Base-by-base conservation (phyloP, 2,329 filamentous ascomycete species). In the Bipolaris bicolor region DNA sequence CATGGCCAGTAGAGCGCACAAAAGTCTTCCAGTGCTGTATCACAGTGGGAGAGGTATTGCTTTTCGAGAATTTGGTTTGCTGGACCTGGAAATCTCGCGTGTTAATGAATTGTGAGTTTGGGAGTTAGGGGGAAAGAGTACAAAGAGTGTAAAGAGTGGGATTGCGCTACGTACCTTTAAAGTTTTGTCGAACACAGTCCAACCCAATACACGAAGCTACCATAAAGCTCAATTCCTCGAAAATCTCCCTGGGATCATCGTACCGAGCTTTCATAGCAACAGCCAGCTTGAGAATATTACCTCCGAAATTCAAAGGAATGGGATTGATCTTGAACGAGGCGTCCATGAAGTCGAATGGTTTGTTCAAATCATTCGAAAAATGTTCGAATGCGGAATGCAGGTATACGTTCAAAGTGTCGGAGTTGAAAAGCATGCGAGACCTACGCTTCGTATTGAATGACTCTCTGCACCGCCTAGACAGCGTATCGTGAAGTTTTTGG, bases 161-260 rank as follows among this genome's bases (percentile, higher is more conserved):
- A 10, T 31, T 13, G 10, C 10, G 11, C 9, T 10, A 31, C 29
- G 10, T 31, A 13, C 29, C 29, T 11, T 31, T 31, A 9, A 31
- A 31, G 29, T 64, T 68, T 49, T 77, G 75, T 43, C 79, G 71
- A 9, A 73, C 76, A 57, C 74, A 78, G 48, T 83, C 81, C 1
- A 84, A 68, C 66, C 83, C 73, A 13, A 84, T 79, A 57, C 82
- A 83, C 0, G 81, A 83, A 7, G 81, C 80, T 16, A 84, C 76
- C 78, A 84, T 78, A 7, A 72, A 76, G 40, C 79, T 79, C 13
- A 84, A 63, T 37, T 79, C 72, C 36, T 76, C 64, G 57, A 83
- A 83, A 22, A 83, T 74, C 5, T 45, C 57, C 15, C 52, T 29
- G n/a, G 47, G 10, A 39, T 49, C 47, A 31, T 31, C 29, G 29